Base-by-base conservation (phyloP, 106 monocot genomes). In the Chionographis japonica region DNA sequence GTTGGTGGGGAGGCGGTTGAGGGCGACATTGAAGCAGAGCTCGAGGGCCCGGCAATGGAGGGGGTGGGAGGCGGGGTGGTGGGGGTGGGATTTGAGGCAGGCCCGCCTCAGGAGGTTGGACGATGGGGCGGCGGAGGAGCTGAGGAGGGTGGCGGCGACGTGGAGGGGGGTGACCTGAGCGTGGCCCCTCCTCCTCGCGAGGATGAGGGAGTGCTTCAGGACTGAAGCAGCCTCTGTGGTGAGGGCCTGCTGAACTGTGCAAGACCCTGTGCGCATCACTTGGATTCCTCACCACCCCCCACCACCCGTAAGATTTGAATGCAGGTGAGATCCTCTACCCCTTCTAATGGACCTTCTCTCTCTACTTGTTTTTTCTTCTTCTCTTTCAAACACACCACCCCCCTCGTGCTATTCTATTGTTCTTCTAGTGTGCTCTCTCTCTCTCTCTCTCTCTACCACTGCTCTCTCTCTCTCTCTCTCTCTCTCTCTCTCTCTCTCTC, bases 11-110 rank as follows among this genome's bases (percentile, higher is more conserved):
- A 95, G 88, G 17, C 95, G 66, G 67, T 95, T 95, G 75, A 95
- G 91, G 4, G 95, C 91, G 3, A 95, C 95, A 75, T 84, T 91
- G 91, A 95, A 95, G 81, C 95, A 95, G 64, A 95, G 91, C 84
- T 95, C 95, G 7, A 95, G 79, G 27, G 95, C 91, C 61, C 95
- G 53, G 86, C 88, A 91, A 5, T 92, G 91, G 17, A 95, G 84
- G 15, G 85, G 80, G 61, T 80, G 85, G 49, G 90, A 83, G 65
- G 77, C 61, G 5, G 71, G 75, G 73, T 80, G 80, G 54, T 72
- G 85, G 3, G 86, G 84, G 60, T 84, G 91, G 17, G 91, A 89
- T 18, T 77, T 79, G 77, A 88, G 79, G 74, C 88, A 95, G 4
- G 94, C 94, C 54, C 85, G 75, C 6, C 86, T 77, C 61, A 94